These are phyloP conservation scores for Dendryphion nanum DNA, from an alignment of 2,329 filamentous ascomycete genomes.

Conservation along the genomic window DNA sequence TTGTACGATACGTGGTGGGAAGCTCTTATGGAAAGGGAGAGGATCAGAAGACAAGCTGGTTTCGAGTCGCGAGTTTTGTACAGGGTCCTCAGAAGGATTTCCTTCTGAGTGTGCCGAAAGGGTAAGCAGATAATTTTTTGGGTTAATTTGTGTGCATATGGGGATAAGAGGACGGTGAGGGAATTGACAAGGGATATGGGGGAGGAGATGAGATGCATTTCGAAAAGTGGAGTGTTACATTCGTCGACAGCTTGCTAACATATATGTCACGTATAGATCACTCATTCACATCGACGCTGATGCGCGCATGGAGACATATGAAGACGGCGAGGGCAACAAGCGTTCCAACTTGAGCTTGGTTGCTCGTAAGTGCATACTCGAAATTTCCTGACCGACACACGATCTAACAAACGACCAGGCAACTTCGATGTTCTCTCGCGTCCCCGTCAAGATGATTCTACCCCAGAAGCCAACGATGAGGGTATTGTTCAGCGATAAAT, in stretches of 20 bases:
- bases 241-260: too few relatives aligned
- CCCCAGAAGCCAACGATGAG: constrained; percentile 28
- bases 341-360: constrained; percentile 65
- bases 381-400: background rate
- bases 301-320: constrained; percentile 62
- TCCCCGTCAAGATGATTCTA: constrained; percentile 17
- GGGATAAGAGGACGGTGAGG: too few relatives aligned
- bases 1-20: constrained; percentile 76
- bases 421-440: constrained; percentile 36
- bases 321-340: constrained; percentile 67
- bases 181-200: too few relatives aligned
- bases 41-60: constrained; percentile 80
- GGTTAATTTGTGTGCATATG: too few relatives aligned
- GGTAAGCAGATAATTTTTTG: constrained; percentile 64
- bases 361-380: constrained; percentile 72
- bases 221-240: too few relatives aligned
- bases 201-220: too few relatives aligned
- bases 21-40: constrained; percentile 66
- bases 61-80: constrained; percentile 72
- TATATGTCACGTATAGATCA: constrained; percentile 52
- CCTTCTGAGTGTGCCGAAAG: constrained; percentile 74
- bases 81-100: constrained; percentile 71
- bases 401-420: constrained; percentile 11
- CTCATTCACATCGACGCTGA: constrained; percentile 84
- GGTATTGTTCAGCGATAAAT: constrained; percentile 33